Percentiles rank a stretch among this genome's conserved stretches.
Evolutionary conservation across 345 rosid genomes (phyloP).

Genomic region (Barbarea vulgaris): DNA sequence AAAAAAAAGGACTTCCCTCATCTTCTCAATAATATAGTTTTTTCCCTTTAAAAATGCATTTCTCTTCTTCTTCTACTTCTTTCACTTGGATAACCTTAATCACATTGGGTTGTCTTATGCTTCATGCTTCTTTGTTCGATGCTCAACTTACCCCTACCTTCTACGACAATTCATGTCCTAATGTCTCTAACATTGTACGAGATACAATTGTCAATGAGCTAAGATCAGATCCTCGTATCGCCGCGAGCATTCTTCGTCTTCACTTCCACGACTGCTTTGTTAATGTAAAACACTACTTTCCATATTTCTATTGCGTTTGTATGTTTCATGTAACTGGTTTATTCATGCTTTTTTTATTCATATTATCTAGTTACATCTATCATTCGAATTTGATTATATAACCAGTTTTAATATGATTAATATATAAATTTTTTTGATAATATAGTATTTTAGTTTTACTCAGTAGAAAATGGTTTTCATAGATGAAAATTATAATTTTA

Average conservation of each 20-base stretch:
- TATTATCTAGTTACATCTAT: background rate
- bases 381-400: background rate
- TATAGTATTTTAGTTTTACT: background rate
- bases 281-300: slow-evolving; percentile 36
- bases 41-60: slow-evolving; percentile 9
- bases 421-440: background rate
- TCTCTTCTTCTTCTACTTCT: background rate
- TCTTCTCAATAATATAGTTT: background rate
- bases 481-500: too few relatives aligned
- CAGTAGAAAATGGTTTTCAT: too few relatives aligned
- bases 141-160: slow-evolving; percentile 50
- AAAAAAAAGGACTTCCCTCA: background rate
- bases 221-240: slow-evolving; percentile 49
- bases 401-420: background rate
- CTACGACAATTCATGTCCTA: slow-evolving; percentile 54
- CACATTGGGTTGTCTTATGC: slow-evolving; percentile 32
- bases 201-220: slow-evolving; percentile 47
- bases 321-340: too few relatives aligned
- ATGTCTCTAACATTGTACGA: slow-evolving; percentile 48
- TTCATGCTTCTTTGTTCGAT: slow-evolving; percentile 12
- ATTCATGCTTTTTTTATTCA: background rate
- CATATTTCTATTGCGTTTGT: background rate
- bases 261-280: slow-evolving; percentile 73
- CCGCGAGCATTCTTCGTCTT: slow-evolving; percentile 58
- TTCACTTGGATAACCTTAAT: slow-evolving; percentile 30